phyloP scores from a whole-genome alignment of 805 yeast species.

The Metschnikowia gelsemii region DNA sequence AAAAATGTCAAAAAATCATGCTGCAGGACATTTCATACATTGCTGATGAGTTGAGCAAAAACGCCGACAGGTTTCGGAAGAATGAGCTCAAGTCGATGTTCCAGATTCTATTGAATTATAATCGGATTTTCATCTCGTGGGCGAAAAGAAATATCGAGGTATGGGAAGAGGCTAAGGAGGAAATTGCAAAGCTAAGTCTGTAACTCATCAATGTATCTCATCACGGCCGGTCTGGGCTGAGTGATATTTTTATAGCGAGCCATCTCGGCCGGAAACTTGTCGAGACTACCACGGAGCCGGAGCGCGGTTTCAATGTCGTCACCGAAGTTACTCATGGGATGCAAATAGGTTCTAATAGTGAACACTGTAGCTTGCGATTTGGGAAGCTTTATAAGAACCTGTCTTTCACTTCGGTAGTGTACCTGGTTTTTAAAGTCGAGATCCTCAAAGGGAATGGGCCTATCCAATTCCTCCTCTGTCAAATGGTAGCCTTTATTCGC shows the following conservation, averaged over 20 bases:
- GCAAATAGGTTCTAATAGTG: conserved; percentile 55
- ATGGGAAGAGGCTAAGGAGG: conserved; percentile 63
- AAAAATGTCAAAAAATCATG: conserved; percentile 49
- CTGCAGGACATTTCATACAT: conserved; percentile 41
- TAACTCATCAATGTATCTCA: conserved; percentile 21
- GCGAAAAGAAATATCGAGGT: conserved; percentile 63
- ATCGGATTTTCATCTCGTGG: conserved; percentile 60
- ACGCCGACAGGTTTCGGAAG: conserved; percentile 48
- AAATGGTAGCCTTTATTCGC: conserved; percentile 40
- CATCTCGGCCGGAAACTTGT: conserved; percentile 57
- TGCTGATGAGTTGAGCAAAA: conserved; percentile 46
- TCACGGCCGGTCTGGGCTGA: conserved; percentile 71
- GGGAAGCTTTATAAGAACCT: conserved; percentile 53
- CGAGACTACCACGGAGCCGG: conserved; percentile 61
- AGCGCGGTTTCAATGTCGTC: conserved; percentile 46
- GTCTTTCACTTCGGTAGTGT: conserved; percentile 62
- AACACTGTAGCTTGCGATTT: conserved; percentile 46
- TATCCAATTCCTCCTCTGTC: conserved; percentile 26
- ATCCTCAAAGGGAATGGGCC: conserved; percentile 25
- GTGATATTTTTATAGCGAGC: conserved; percentile 61
- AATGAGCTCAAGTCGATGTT: conserved; percentile 52
- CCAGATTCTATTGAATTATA: conserved; percentile 52
- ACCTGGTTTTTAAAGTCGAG: conserved; percentile 46
- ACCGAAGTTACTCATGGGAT: conserved; percentile 50
- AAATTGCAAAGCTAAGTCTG: conserved; percentile 22